Percentiles rank a stretch among this genome's conserved stretches.
These are phyloP conservation scores for Dorcoceras hygrometricum DNA, from an alignment of 257 asterid species.

Conservation along the genomic window DNA sequence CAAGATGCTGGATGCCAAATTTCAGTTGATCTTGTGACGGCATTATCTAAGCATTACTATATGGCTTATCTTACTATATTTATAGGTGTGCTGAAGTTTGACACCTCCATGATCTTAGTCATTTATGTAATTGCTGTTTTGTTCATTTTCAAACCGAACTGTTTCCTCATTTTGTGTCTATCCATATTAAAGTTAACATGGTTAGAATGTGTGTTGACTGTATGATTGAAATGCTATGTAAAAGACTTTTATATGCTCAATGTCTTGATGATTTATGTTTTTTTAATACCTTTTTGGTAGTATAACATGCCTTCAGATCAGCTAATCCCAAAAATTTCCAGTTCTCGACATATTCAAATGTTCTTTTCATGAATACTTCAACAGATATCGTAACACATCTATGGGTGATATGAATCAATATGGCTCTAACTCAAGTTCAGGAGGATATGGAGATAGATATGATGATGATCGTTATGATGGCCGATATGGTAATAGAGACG, in stretches of 20 bases:
- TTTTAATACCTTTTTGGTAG: slow-evolving; percentile 8
- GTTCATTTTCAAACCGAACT: background rate
- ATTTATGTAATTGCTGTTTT: background rate
- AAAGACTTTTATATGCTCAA: background rate
- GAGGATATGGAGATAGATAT: slow-evolving; percentile 68
- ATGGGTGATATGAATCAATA: slow-evolving; percentile 70
- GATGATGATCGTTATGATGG: slow-evolving; percentile 69
- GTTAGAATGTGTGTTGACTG: background rate
- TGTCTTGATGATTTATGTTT: slow-evolving; percentile 3
- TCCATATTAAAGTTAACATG: background rate
- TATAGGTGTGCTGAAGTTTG: background rate
- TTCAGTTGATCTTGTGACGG: background rate
- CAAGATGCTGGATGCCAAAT: slow-evolving; percentile 14
- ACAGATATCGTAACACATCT: slow-evolving; percentile 68
- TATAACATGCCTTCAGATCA: slow-evolving; percentile 5
- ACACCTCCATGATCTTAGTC: background rate
- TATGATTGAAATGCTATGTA: background rate
- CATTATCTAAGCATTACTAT: background rate
- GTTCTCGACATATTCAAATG: slow-evolving; percentile 3
- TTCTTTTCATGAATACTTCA: slow-evolving; percentile 19
- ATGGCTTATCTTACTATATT: background rate
- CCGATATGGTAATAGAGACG: slow-evolving; percentile 68
- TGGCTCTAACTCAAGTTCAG: slow-evolving; percentile 47
- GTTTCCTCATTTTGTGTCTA: background rate
- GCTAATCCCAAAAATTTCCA: slow-evolving; percentile 6